Base-by-base conservation (phyloP, 352 stramenopile species). In the Phytophthora parvispora region DNA sequence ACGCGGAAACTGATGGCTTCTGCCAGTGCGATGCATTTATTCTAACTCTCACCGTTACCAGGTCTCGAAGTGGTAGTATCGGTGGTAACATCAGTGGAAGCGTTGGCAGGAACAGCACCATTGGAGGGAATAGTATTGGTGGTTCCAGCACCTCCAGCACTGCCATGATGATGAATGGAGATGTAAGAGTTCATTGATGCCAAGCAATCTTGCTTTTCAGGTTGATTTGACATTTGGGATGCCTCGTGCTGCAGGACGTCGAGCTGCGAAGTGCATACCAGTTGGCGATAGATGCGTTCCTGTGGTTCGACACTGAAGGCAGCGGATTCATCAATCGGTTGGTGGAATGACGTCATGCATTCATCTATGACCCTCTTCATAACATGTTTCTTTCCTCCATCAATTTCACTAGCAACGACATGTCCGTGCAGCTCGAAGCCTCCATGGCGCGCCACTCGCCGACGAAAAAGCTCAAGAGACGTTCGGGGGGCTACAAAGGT, bases 251-350 rank as follows among this genome's bases (percentile, higher is more conserved):
- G 15, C 36, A 89, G 77, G 84, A 82, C 25, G 87, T 91, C 67
- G 90, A 91, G 50, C 71, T 93, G n/a, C 79, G 83, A n/a, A 74
- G 86, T 31, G 84, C 84, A 2, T 93, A 91, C 61, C 80, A 94
- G 45, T 71, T 94, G 28, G 81, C 83, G 7, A 77, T 93, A 22
- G 86, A 94, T 42, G 81, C 86, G 1, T 95, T 92, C 65, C 65
- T 95, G 22, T 90, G 83, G 78, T 94, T 95, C 64, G 88, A 95
- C 43, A 75, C 83, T 8, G 77, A 91, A 28, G 85, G 86, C 22
- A 88, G 75, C 49, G 87, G 87, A 2, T 69, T 80, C 32, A 95
- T 95, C 69, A 88, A 89, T 54, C 65, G 78, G 81, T 86, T 58
- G 0, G 68, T 47, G 40, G 6, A 7, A 13, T 27, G 40, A 27